Base-by-base conservation (phyloP, 768 basidiomycete species). In the Amanita exitialis region DNA sequence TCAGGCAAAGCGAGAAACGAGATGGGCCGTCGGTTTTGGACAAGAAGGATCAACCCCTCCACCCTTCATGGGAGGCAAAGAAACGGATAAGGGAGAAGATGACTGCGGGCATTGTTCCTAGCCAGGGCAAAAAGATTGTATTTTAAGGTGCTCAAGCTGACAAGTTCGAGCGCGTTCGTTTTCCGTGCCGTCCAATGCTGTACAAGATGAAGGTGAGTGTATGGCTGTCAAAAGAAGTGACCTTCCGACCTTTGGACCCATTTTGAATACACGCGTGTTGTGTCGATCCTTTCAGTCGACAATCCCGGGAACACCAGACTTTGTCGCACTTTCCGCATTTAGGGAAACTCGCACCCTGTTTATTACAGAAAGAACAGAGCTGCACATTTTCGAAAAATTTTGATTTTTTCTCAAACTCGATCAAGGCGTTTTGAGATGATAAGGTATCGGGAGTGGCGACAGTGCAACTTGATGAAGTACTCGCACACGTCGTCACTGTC, bases 51-150 rank as follows among this genome's bases (percentile, higher is more conserved):
- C 60, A 63, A 54, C 72, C 78, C 27, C 56, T 96, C 50, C 96
- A 99, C 67, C 95, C 96, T 2, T 95, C 91, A 12, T 99, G 96
- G 95, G 90, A 90, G 65, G 96, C 96, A 5, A 97, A 94, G 69
- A 77, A 75, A 66, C 83, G 80, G 64, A 64, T 83, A 53, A 90
- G 86, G 67, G 80, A 85, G 69, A 81, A 78, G 67, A 72, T 79
- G 56, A 77, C 72, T 56, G 72, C 69, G n/a, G 70, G 70, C 6
- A 83, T 86, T 34, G 65, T 81, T 8, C 77, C 81, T 38, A 73
- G 82, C 42, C 81, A 83, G 65, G 89, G 91, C 21, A 93, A 82
- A 63, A 96, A 96, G 72, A 95, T 96, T 52, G 78, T 77, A 49
- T 90, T 79, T 56, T 68, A 65, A 46, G 67, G n/a, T 36, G 15